These are phyloP conservation scores for Phycomyces blakesleeanus DNA, from an alignment of 192 early-diverging fungal genomes.

Conservation along the genomic window DNA sequence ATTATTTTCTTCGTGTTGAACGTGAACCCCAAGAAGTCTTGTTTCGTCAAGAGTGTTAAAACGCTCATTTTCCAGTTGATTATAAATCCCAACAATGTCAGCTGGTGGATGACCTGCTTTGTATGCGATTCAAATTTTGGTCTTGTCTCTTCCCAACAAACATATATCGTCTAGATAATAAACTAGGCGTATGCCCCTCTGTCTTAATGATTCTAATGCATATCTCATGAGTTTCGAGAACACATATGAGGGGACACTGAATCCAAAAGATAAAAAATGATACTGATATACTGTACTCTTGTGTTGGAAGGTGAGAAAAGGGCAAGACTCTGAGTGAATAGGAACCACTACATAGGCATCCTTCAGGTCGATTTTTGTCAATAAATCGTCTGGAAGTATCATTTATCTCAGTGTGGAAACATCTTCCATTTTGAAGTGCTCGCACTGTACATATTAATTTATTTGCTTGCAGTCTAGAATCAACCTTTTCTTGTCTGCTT, in stretches of 20 bases:
- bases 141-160: slow-evolving; percentile 2
- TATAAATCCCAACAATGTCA: slow-evolving; percentile 3
- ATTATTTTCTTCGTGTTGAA: slow-evolving; percentile 9
- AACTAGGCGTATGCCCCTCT: slow-evolving; percentile 9
- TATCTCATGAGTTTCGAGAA: slow-evolving; percentile 20
- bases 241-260: slow-evolving; percentile 14
- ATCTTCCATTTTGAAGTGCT: slow-evolving; percentile 35
- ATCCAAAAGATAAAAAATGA: slow-evolving; percentile 9
- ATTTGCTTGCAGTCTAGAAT: slow-evolving; percentile 9
- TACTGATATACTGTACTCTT: slow-evolving; percentile 13
- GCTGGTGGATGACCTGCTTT: not conserved
- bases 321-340: slow-evolving; percentile 4
- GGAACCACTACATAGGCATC: slow-evolving; percentile 26
- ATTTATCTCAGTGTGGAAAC: slow-evolving; percentile 18
- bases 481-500: slow-evolving; percentile 17
- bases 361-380: slow-evolving; percentile 22
- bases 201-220: slow-evolving; percentile 17
- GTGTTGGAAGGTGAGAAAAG: slow-evolving; percentile 14
- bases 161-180: slow-evolving; percentile 25
- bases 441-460: slow-evolving; percentile 14
- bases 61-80: slow-evolving; percentile 11
- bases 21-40: slow-evolving; percentile 14
- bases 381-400: slow-evolving; percentile 15
- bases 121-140: slow-evolving; percentile 1
- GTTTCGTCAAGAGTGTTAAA: not conserved